phyloP scores from a whole-genome alignment of 345 rosid species.

The Brassica juncea region DNA sequence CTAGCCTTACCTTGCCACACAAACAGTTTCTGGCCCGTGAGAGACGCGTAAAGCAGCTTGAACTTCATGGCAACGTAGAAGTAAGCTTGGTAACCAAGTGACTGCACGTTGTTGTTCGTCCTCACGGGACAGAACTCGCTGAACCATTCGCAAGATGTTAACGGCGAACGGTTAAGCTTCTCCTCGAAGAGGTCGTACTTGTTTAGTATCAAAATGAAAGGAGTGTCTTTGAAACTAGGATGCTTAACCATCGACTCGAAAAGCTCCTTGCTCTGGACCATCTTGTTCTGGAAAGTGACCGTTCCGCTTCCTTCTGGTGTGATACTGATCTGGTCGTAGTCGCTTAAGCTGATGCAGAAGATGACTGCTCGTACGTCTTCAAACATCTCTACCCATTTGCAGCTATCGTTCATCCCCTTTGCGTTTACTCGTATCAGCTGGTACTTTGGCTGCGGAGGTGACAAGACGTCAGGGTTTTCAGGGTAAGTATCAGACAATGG shows the following conservation, averaged over 20 bases:
- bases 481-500: conserved; percentile 87
- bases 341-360: conserved; percentile 85
- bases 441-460: conserved; percentile 75
- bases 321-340: conserved; percentile 74
- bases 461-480: conserved; percentile 64
- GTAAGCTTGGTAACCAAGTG: conserved; percentile 90
- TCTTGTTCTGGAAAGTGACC: conserved; percentile 63
- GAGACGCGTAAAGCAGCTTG: conserved; percentile 78
- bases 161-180: conserved; percentile 64
- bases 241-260: conserved; percentile 77
- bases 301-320: conserved; percentile 55
- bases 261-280: conserved; percentile 87
- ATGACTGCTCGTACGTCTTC: conserved; percentile 86
- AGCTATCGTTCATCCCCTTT: conserved; percentile 89
- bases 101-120: conserved; percentile 62
- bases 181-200: conserved; percentile 94
- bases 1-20: conserved; percentile 90
- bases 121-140: conserved; percentile 75
- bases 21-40: conserved; percentile 79
- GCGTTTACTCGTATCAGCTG: conserved; percentile 93
- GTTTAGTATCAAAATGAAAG: conserved; percentile 80
- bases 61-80: conserved; percentile 93
- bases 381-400: conserved; percentile 99
- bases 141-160: conserved; percentile 85
- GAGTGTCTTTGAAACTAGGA: conserved; percentile 86